phyloP scores from a whole-genome alignment of 208 protist species.

The Wallacemonas collosoma region DNA sequence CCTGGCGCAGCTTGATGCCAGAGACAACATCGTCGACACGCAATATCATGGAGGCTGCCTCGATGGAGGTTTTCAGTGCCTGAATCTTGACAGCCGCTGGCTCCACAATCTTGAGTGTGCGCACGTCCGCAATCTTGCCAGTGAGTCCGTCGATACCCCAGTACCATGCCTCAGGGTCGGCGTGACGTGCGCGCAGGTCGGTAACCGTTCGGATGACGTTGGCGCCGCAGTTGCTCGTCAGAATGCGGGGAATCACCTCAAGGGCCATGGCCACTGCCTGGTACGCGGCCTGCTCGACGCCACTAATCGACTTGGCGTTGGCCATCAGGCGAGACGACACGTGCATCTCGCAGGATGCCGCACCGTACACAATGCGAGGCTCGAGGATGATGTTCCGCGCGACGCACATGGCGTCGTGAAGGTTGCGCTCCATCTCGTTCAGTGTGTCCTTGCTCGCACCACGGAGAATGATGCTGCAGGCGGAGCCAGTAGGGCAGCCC shows the following conservation, averaged over 20 bases:
- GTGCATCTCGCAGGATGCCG: constrained; percentile 98
- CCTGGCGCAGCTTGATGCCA: constrained; percentile 89
- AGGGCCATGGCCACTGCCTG: constrained; percentile 95
- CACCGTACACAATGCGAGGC: constrained; percentile 98
- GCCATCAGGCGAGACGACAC: constrained; percentile 93
- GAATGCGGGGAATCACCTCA: constrained; percentile 97
- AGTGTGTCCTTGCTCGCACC: constrained; percentile 99
- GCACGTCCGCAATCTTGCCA: constrained; percentile 96
- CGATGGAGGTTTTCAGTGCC: constrained; percentile 98
- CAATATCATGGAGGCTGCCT: constrained; percentile 98
- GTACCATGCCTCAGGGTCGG: constrained; percentile 75
- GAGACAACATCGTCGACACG: constrained; percentile 99
- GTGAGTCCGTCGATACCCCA: constrained; percentile 98
- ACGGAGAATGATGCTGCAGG: constrained; percentile 99
- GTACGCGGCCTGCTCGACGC: constrained; percentile 97
- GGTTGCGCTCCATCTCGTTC: constrained; percentile 99
- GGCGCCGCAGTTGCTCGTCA: constrained; percentile 99
- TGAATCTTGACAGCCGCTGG: constrained; percentile 98
- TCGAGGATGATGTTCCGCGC: constrained; percentile 98
- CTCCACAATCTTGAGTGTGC: constrained; percentile 97
- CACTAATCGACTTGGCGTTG: constrained; percentile 95
- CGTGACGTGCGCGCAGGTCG: constrained; percentile 96
- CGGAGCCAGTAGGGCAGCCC: constrained; percentile 97
- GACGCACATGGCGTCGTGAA: constrained; percentile 99
- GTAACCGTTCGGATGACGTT: constrained; percentile 98